Evolutionary conservation across 2,329 filamentous ascomycete species (phyloP).

Genomic region (Calonectria montana): DNA sequence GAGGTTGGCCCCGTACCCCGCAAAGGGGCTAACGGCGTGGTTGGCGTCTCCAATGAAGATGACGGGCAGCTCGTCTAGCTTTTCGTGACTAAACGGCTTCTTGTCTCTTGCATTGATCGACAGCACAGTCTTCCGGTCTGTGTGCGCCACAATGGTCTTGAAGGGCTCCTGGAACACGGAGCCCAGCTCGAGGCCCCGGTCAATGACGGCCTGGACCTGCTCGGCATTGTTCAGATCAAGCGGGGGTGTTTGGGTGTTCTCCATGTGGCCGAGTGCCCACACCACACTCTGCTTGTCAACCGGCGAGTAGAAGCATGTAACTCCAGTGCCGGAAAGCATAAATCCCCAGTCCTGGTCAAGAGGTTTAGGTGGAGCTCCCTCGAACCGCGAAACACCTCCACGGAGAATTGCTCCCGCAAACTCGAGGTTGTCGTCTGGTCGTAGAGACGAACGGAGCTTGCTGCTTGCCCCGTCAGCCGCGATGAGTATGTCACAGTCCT

Average conservation of each 20-base stretch:
- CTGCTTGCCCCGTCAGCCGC: conserved; percentile 58
- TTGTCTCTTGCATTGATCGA: conserved; percentile 58
- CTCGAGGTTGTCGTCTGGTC: conserved; percentile 52
- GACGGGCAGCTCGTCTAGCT: conserved; percentile 39
- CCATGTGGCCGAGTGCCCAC: conserved; percentile 55
- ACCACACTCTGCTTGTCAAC: conserved; percentile 53
- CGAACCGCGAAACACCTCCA: conserved; percentile 52
- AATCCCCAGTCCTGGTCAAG: conserved; percentile 54
- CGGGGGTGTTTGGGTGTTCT: conserved; percentile 28
- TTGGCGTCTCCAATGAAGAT: conserved; percentile 63
- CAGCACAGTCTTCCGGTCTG: conserved; percentile 51
- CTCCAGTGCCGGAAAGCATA: conserved; percentile 51
- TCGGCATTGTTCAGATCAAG: conserved; percentile 30
- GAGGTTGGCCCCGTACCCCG: conserved; percentile 61
- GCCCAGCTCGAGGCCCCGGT: conserved; percentile 47
- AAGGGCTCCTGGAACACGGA: conserved; percentile 53
- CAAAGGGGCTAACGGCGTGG: conserved; percentile 61
- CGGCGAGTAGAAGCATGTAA: conserved; percentile 57
- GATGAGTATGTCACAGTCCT: conserved; percentile 55
- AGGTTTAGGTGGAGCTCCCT: conserved; percentile 45
- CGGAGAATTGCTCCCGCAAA: conserved; percentile 54
- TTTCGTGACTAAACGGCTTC: conserved; percentile 53
- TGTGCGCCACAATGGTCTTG: conserved; percentile 50
- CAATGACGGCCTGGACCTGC: conserved; percentile 44
- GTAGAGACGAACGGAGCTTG: conserved; percentile 51